Evolutionary conservation across 495 filamentous ascomycete species (phyloP).

Genomic region (Penicillium coprophilum): DNA sequence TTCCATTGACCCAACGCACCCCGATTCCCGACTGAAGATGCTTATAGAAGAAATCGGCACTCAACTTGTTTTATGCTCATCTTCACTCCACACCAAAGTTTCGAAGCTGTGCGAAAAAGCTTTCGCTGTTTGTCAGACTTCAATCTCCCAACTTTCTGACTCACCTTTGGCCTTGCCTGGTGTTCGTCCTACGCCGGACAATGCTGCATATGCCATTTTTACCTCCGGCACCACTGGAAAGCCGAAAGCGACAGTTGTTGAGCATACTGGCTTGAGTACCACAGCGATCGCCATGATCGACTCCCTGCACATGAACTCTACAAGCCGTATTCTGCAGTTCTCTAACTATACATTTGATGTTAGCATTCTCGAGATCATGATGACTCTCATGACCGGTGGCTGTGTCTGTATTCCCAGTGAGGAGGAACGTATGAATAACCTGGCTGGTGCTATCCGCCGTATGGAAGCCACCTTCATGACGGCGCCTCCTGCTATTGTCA

Average conservation of each 20-base stretch:
- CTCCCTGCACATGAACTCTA: slow-evolving; percentile 46
- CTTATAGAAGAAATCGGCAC: slow-evolving; percentile 53
- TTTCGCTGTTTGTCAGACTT: slow-evolving; percentile 30
- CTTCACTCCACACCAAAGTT: slow-evolving; percentile 30
- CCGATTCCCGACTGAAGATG: slow-evolving; percentile 51
- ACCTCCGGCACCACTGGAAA: slow-evolving; percentile 53
- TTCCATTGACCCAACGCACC: slow-evolving; percentile 56
- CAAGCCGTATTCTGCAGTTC: slow-evolving; percentile 64
- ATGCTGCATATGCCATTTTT: slow-evolving; percentile 50
- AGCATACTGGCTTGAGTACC: slow-evolving; percentile 42
- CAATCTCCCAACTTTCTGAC: slow-evolving; percentile 33
- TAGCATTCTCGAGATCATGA: slow-evolving; percentile 64
- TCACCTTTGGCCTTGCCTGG: slow-evolving; percentile 19
- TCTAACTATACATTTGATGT: slow-evolving; percentile 70
- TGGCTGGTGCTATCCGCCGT: slow-evolving; percentile 41
- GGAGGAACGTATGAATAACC: slow-evolving; percentile 51
- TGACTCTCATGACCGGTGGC: slow-evolving; percentile 61
- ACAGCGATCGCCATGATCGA: slow-evolving; percentile 32
- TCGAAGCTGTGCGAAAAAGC: slow-evolving; percentile 33
- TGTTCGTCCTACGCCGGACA: slow-evolving; percentile 20
- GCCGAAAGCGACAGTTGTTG: slow-evolving; percentile 50
- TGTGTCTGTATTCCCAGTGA: slow-evolving; percentile 67
- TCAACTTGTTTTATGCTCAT: slow-evolving; percentile 41
- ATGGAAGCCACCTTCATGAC: slow-evolving; percentile 42
- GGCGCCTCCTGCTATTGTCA: slow-evolving; percentile 48